Percentiles rank a stretch among this genome's conserved stretches.
Evolutionary conservation across 148 eudicot genomes (phyloP).

Genomic region (Dysphania ambrosioides): DNA sequence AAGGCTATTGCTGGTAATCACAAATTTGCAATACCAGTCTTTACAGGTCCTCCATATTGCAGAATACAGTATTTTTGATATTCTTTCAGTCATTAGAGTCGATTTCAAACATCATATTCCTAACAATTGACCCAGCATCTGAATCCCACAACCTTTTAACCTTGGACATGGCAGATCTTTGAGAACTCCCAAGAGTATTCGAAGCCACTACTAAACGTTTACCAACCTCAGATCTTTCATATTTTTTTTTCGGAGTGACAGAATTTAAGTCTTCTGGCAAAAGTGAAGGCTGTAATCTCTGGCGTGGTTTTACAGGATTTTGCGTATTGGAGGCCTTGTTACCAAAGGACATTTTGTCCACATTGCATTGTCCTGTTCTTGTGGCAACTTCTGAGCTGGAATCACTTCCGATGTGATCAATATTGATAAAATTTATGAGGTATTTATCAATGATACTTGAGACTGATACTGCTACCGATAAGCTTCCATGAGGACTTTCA

Average conservation of each 20-base stretch:
- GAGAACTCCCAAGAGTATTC: conserved; percentile 33
- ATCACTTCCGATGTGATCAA: conserved; percentile 27
- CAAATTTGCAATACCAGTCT: conserved; percentile 15
- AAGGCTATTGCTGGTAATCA: conserved; percentile 5
- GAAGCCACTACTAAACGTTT: conserved; percentile 50
- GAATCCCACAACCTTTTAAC: conserved; percentile 21
- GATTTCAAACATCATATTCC: conserved; percentile 51
- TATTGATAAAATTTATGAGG: conserved; percentile 45
- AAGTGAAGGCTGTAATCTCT: conserved; percentile 12
- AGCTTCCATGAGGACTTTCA: conserved; percentile 40
- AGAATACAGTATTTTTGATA: background rate
- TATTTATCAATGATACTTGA: conserved; percentile 61
- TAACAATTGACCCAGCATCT: conserved; percentile 27
- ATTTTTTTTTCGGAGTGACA: conserved; percentile 18
- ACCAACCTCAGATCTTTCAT: conserved; percentile 46
- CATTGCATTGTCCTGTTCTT: conserved; percentile 5
- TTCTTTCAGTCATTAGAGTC: conserved; percentile 37
- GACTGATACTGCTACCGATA: conserved; percentile 44
- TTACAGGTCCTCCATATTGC: background rate
- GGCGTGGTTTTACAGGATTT: conserved; percentile 21
- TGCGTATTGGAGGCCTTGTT: background rate
- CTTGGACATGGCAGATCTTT: conserved; percentile 19
- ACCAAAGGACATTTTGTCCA: background rate
- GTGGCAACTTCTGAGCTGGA: conserved; percentile 29
- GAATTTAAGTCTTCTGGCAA: conserved; percentile 15